phyloP scores from a whole-genome alignment of 1,139 yeast genomes.

The Candida sanyaensis region DNA sequence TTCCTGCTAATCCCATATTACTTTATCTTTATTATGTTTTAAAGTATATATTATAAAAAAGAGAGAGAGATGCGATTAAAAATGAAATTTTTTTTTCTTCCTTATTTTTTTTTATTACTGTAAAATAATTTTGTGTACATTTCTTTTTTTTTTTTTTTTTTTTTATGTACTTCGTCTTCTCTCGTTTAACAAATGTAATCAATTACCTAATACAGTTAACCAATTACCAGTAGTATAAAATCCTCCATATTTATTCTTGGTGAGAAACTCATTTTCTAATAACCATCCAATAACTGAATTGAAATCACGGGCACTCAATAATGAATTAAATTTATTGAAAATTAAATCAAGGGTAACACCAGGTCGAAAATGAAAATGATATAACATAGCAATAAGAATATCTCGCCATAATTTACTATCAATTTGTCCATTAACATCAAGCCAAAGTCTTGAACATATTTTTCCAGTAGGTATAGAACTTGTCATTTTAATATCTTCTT shows the following conservation, averaged over 20 bases:
- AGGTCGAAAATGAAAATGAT: constrained; percentile 62
- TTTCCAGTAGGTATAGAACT: constrained; percentile 55
- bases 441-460: constrained; percentile 74
- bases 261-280: constrained; percentile 39
- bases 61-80: background rate
- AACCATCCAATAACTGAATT: constrained; percentile 61
- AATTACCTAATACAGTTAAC: constrained; percentile 44
- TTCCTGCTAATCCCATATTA: constrained; percentile 86
- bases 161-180: background rate
- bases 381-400: constrained; percentile 49
- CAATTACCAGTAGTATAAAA: constrained; percentile 53
- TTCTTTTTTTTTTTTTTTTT: too few species aligned
- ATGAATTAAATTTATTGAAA: constrained; percentile 37
- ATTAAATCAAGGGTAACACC: constrained; percentile 51
- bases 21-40: background rate
- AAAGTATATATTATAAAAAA: too few species aligned
- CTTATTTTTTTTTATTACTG: too few species aligned
- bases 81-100: background rate
- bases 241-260: constrained; percentile 44
- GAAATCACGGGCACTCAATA: constrained; percentile 53
- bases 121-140: background rate
- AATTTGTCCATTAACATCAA: constrained; percentile 62
- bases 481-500: constrained; percentile 6
- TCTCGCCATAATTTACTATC: constrained; percentile 62
- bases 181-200: background rate